Conservation (phyloP, 345 rosid species). For the Ailanthus altissimus region DNA sequence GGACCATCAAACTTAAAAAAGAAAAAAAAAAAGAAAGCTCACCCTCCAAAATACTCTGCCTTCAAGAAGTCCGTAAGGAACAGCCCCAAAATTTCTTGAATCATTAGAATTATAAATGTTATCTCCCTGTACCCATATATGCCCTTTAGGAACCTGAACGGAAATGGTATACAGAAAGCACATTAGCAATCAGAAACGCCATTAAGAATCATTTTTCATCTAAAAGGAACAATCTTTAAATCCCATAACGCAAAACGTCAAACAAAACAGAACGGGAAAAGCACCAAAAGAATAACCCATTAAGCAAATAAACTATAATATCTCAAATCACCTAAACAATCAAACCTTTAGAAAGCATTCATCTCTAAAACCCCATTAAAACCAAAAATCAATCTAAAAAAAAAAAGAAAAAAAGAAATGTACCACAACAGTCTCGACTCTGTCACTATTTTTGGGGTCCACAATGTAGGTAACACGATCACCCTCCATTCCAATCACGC, state of each 20-base stretch:
- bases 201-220: neutral
- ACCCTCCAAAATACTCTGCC: conserved; percentile 72
- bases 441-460: conserved; percentile 45
- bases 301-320: neutral
- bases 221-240: neutral
- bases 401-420: neutral
- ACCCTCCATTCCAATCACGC: conserved; percentile 63
- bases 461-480: conserved; percentile 52
- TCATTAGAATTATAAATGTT: conserved; percentile 53
- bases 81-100: conserved; percentile 73
- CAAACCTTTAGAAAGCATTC: neutral
- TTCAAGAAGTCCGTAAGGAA: conserved; percentile 73
- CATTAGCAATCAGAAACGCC: neutral
- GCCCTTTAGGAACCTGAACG: conserved; percentile 74
- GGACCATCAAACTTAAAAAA: neutral
- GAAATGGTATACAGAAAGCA: neutral
- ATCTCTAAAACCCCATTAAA: neutral
- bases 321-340: neutral
- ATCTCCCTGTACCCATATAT: conserved; percentile 77
- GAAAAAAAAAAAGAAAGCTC: conserved; percentile 19
- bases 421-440: conserved; percentile 53
- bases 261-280: neutral
- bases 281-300: neutral
- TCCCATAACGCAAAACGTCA: conserved; percentile 7
- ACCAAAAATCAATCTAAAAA: neutral